These are phyloP conservation scores for Sporisorium exsertum DNA, from an alignment of 1,284 basidiomycete genomes.

Conservation along the genomic window DNA sequence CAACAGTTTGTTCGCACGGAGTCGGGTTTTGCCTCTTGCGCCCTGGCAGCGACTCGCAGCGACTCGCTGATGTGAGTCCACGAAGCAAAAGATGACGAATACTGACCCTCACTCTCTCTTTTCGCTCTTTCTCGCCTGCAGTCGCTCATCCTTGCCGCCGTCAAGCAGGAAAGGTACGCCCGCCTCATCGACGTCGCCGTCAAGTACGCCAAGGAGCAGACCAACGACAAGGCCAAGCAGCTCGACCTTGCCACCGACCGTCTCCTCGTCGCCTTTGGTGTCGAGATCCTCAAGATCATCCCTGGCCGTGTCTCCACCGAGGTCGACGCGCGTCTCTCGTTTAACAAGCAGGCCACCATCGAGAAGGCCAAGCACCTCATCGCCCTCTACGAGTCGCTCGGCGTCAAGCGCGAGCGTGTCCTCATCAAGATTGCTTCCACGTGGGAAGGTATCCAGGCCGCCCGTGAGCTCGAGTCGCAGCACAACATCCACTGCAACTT, in stretches of 20 bases:
- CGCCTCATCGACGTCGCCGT: constrained; percentile 86
- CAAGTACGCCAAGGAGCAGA: constrained; percentile 83
- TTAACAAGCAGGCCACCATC: constrained; percentile 92
- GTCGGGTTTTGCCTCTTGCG: background rate
- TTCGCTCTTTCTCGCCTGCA: constrained; percentile 15
- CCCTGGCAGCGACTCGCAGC: too few relatives aligned
- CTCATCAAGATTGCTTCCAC: constrained; percentile 99
- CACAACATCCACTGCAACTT: constrained; percentile 98
- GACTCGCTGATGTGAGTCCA: background rate
- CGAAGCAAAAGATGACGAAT: background rate
- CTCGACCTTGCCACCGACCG: constrained; percentile 83
- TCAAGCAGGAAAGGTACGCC: constrained; percentile 87
- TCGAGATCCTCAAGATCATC: constrained; percentile 93
- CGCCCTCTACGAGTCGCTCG: constrained; percentile 88
- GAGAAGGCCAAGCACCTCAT: constrained; percentile 88
- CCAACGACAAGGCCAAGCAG: constrained; percentile 62
- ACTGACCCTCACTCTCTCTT: constrained; percentile 3
- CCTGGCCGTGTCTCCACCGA: constrained; percentile 99
- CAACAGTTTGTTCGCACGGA: background rate
- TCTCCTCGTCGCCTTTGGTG: constrained; percentile 95
- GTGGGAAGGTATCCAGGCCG: constrained; percentile 99
- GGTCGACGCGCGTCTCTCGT: constrained; percentile 96
- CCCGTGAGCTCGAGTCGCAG: constrained; percentile 86
- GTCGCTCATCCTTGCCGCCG: constrained; percentile 84
- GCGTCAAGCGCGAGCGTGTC: constrained; percentile 87